Evolutionary conservation across 805 yeast genomes (phyloP).

Genomic region (Tetrapisispora fleetii): DNA sequence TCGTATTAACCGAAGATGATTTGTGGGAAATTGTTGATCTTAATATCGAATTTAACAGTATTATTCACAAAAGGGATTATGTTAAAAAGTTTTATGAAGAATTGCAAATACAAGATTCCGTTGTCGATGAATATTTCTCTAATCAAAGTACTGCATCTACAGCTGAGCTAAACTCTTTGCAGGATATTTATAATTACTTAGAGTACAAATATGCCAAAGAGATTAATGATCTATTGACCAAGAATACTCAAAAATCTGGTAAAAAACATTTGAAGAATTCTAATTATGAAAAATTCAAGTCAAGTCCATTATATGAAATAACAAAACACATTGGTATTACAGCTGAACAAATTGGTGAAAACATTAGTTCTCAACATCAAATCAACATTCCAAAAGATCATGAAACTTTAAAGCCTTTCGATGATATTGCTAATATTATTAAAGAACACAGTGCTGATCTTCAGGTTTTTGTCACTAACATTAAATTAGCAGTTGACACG

Average conservation of each 20-base stretch:
- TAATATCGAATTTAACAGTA: constrained; percentile 81
- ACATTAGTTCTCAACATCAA: constrained; percentile 56
- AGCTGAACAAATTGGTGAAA: constrained; percentile 76
- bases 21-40: constrained; percentile 83
- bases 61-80: constrained; percentile 61
- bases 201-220: constrained; percentile 53
- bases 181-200: constrained; percentile 77
- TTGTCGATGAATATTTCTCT: constrained; percentile 45
- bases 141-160: constrained; percentile 44
- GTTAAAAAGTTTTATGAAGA: constrained; percentile 47
- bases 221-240: constrained; percentile 29
- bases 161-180: constrained; percentile 51
- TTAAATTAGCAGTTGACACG: constrained; percentile 56
- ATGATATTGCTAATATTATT: constrained; percentile 39
- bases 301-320: constrained; percentile 53
- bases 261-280: constrained; percentile 54
- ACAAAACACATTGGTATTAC: constrained; percentile 65
- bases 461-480: constrained; percentile 38
- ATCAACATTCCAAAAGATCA: constrained; percentile 64
- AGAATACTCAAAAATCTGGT: constrained; percentile 20
- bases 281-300: constrained; percentile 56
- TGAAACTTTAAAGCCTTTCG: constrained; percentile 48
- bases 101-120: constrained; percentile 47
- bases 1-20: constrained; percentile 63
- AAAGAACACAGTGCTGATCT: constrained; percentile 26